Evolutionary conservation across 1,284 basidiomycete species (phyloP).

Genomic region (Rhodotorula sp.): DNA sequence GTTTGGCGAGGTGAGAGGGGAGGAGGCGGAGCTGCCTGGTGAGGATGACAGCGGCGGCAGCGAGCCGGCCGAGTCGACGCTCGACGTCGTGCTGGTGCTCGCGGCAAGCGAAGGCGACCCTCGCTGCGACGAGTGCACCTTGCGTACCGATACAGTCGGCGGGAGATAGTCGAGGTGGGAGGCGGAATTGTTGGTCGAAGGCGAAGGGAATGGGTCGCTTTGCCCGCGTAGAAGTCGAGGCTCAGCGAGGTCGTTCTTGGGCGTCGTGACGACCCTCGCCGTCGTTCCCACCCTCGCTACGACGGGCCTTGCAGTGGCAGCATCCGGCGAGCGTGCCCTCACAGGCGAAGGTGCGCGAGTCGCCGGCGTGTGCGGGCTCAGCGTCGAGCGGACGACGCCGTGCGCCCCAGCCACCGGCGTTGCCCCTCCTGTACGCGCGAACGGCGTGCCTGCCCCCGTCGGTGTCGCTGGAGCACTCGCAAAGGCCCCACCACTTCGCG

Average conservation of each 20-base stretch:
- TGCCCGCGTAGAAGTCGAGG: conserved; percentile 19
- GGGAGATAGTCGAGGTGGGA: conserved; percentile 24
- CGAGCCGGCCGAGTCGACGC: conserved; percentile 6
- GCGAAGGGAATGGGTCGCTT: conserved; percentile 23
- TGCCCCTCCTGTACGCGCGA: background rate
- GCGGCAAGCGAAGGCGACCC: conserved; percentile 16
- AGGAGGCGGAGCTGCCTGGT: conserved; percentile 17
- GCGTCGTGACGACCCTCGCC: background rate
- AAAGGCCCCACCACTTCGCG: background rate
- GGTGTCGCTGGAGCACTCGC: conserved; percentile 18
- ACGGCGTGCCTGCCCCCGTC: background rate
- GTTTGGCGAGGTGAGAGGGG: conserved; percentile 18
- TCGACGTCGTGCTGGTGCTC: background rate
- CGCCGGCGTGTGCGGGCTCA: conserved; percentile 10
- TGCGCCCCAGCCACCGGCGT: background rate
- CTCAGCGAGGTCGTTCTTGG: background rate
- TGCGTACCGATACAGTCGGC: conserved; percentile 16
- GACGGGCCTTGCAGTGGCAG: background rate
- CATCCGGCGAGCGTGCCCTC: conserved; percentile 13
- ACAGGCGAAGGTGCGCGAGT: conserved; percentile 16
- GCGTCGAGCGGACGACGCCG: background rate
- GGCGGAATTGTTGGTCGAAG: background rate
- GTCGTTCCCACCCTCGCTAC: background rate
- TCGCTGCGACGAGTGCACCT: no score
- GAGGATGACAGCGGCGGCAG: conserved; percentile 23